These are phyloP conservation scores for Coemansia sp. DNA, from an alignment of 192 early-diverging fungal genomes.

Conservation along the genomic window DNA sequence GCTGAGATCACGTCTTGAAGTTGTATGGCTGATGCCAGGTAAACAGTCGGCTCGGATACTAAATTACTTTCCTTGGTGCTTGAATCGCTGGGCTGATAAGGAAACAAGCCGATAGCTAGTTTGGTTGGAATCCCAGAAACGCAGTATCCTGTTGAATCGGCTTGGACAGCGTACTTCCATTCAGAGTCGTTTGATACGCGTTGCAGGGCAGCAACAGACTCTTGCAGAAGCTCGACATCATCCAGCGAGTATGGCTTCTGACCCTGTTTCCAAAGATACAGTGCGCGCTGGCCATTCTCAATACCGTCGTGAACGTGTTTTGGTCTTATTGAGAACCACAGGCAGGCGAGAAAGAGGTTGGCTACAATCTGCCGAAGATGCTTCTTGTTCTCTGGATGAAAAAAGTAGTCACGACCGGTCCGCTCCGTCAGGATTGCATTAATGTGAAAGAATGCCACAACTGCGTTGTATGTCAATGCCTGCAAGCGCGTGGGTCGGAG, in stretches of 20 bases:
- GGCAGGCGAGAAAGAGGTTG: conserved; percentile 65
- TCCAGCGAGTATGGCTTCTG: conserved; percentile 33
- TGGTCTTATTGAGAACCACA: conserved; percentile 61
- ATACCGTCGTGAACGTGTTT: conserved; percentile 42
- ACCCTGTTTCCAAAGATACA: conserved; percentile 42
- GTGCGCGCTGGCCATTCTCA: conserved; percentile 29
- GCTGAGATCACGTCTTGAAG: conserved; percentile 10
- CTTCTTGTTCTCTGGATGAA: conserved; percentile 61
- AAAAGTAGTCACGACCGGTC: conserved; percentile 71
- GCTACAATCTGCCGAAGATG: conserved; percentile 60
- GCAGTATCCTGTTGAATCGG: conserved; percentile 33
- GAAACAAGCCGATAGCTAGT: background rate
- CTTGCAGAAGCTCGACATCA: conserved; percentile 27
- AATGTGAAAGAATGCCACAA: conserved; percentile 63
- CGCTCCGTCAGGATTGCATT: conserved; percentile 69
- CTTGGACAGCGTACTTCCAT: conserved; percentile 26
- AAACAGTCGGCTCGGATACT: background rate
- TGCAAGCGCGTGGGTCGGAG: conserved; percentile 38
- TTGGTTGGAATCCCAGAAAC: conserved; percentile 20
- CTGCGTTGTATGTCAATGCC: conserved; percentile 43
- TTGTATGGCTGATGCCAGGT: conserved; percentile 26
- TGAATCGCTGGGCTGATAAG: background rate
- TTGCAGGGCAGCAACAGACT: conserved; percentile 26
- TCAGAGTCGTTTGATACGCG: conserved; percentile 28
- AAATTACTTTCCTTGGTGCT: background rate